phyloP scores from a whole-genome alignment of 2,329 filamentous ascomycete species.

The Fusarium clavum region DNA sequence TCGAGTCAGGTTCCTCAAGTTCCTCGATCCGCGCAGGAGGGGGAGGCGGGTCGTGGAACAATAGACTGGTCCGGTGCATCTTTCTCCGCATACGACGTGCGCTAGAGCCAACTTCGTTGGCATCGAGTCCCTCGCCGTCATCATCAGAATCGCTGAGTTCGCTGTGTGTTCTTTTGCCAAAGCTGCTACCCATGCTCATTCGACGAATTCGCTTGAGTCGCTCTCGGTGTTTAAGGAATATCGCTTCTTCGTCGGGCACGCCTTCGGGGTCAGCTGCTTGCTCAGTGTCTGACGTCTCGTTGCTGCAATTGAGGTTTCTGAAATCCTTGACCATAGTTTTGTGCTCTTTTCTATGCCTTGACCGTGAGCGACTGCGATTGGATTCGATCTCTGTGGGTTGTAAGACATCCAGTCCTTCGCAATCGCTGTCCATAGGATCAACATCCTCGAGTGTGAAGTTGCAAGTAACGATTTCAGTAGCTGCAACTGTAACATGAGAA shows the following conservation, averaged over 20 bases:
- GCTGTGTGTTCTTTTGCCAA: conserved; percentile 66
- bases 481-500: conserved; percentile 33
- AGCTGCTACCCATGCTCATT: conserved; percentile 65
- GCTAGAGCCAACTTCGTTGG: conserved; percentile 59
- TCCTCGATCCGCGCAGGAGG: conserved; percentile 64
- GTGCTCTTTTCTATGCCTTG: conserved; percentile 55
- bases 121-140: conserved; percentile 55
- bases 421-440: conserved; percentile 59
- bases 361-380: conserved; percentile 55
- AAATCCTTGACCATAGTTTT: conserved; percentile 59
- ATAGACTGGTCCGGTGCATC: conserved; percentile 59
- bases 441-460: conserved; percentile 61
- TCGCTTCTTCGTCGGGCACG: conserved; percentile 54
- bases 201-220: conserved; percentile 59
- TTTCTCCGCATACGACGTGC: conserved; percentile 61
- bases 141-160: conserved; percentile 65
- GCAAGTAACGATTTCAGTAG: conserved; percentile 37
- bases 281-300: conserved; percentile 54
- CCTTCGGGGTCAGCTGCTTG: conserved; percentile 50
- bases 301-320: conserved; percentile 59
- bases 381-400: conserved; percentile 62
- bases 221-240: conserved; percentile 55
- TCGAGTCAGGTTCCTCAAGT: conserved; percentile 64
- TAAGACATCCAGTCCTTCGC: conserved; percentile 57
- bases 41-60: conserved; percentile 62